These are phyloP conservation scores for Myriosclerotinia curreyana DNA, from an alignment of 2,329 filamentous ascomycete genomes.

Conservation along the genomic window DNA sequence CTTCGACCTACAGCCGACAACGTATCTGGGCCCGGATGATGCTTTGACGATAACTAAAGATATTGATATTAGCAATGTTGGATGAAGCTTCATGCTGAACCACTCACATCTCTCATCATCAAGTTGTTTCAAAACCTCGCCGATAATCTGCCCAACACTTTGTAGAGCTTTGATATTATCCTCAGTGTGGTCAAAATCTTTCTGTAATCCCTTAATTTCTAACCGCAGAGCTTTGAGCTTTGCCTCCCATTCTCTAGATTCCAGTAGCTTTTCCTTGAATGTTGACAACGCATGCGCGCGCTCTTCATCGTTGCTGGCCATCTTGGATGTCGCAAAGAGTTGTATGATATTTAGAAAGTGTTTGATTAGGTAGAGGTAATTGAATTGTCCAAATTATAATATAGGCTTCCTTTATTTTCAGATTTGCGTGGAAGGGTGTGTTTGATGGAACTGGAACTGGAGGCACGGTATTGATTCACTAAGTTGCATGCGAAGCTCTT, in stretches of 20 bases:
- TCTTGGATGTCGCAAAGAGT: constrained; percentile 10
- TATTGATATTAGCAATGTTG: constrained; percentile 28
- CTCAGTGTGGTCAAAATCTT: constrained; percentile 94
- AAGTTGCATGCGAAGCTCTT: constrained; percentile 23
- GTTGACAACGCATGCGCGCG: constrained; percentile 68
- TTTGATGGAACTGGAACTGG: constrained; percentile 20
- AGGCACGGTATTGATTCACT: constrained; percentile 3
- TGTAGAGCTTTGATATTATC: constrained; percentile 99
- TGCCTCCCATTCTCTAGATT: constrained; percentile 97
- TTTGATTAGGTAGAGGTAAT: not conserved
- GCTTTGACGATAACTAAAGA: constrained; percentile 91
- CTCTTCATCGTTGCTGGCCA: constrained; percentile 46
- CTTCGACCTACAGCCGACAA: constrained; percentile 96
- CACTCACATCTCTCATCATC: constrained; percentile 95
- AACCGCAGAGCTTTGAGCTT: constrained; percentile 92
- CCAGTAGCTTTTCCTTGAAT: constrained; percentile 79
- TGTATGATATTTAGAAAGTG: not conserved
- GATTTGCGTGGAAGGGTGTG: constrained; percentile 20
- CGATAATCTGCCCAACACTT: constrained; percentile 98
- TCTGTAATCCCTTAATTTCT: constrained; percentile 93
- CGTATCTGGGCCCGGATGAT: constrained; percentile 93
- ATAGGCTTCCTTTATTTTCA: not conserved
- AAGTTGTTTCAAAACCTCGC: constrained; percentile 96
- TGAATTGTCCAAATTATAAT: not conserved
- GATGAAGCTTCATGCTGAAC: constrained; percentile 4